These are phyloP conservation scores for Taphrina betulina DNA, from an alignment of 1,139 yeast species.

Conservation along the genomic window DNA sequence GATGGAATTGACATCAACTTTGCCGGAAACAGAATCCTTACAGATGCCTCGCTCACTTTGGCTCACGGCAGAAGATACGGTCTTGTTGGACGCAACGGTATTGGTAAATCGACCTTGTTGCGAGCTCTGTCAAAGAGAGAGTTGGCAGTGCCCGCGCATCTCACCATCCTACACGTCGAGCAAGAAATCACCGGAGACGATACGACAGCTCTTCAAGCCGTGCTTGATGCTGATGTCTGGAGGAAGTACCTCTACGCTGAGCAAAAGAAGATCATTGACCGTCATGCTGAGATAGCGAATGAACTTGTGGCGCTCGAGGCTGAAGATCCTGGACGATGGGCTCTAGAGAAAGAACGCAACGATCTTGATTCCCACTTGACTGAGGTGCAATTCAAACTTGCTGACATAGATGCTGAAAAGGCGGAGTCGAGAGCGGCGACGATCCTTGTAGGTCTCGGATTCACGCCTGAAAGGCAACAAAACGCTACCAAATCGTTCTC, in stretches of 20 bases:
- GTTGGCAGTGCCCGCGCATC: conserved; percentile 87
- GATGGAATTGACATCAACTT: conserved; percentile 92
- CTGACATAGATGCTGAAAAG: conserved; percentile 93
- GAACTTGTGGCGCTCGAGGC: conserved; percentile 56
- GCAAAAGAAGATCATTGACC: conserved; percentile 68
- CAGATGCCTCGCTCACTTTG: conserved; percentile 81
- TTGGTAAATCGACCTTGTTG: conserved; percentile 92
- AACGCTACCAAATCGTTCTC: conserved; percentile 86
- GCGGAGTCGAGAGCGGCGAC: conserved; percentile 98
- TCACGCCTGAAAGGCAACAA: conserved; percentile 80
- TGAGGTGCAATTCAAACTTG: conserved; percentile 75
- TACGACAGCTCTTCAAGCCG: conserved; percentile 83
- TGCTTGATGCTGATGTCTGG: conserved; percentile 98
- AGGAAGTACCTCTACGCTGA: conserved; percentile 81
- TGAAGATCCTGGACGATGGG: conserved; percentile 75
- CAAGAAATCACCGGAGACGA: conserved; percentile 97
- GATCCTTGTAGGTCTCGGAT: conserved; percentile 89
- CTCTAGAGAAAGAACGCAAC: conserved; percentile 82
- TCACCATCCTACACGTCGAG: conserved; percentile 92
- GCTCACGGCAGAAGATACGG: conserved; percentile 95
- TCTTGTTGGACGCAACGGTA: conserved; percentile 98
- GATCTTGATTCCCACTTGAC: conserved; percentile 76
- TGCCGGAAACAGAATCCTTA: conserved; percentile 86
- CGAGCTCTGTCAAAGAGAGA: conserved; percentile 93
- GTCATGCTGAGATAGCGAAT: conserved; percentile 71